Evolutionary conservation across 73 alveolate genomes (phyloP).

Genomic region (Diophrys sp.): DNA sequence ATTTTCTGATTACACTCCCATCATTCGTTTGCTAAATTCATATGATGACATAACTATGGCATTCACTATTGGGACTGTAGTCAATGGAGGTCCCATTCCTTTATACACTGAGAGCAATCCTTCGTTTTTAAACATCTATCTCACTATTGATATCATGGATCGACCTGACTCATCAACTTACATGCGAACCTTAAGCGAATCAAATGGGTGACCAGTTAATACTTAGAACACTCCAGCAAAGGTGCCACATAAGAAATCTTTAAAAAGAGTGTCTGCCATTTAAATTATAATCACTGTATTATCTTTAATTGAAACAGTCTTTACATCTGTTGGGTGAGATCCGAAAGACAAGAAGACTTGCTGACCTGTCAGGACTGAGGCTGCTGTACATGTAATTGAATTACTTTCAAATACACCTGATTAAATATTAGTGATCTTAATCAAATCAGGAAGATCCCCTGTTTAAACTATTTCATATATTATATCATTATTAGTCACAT

Average conservation of each 20-base stretch:
- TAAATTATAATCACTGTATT: too few relatives aligned
- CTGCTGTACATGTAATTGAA: too few relatives aligned
- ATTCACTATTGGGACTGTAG: slow-evolving; percentile 52
- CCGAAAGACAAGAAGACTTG: too few relatives aligned
- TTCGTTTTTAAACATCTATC: slow-evolving; percentile 18
- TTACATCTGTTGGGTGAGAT: too few relatives aligned
- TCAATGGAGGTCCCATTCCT: slow-evolving; percentile 53
- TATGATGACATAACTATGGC: slow-evolving; percentile 57
- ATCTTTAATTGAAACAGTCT: too few relatives aligned
- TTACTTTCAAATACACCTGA: too few relatives aligned
- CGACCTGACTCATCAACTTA: slow-evolving; percentile 1
- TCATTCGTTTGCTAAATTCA: slow-evolving; percentile 43
- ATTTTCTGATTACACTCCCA: slow-evolving; percentile 27
- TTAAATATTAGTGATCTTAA: too few relatives aligned
- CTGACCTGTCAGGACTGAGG: too few relatives aligned
- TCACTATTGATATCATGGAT: slow-evolving; percentile 2
- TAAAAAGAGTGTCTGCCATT: too few relatives aligned
- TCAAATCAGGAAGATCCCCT: too few relatives aligned
- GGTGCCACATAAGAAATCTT: slow-evolving; percentile 56
- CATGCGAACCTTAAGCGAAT: slow-evolving; percentile 57
- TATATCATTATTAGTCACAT: too few relatives aligned
- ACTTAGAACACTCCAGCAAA: slow-evolving; percentile 41
- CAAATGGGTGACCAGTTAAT: slow-evolving; percentile 54
- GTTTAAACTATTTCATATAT: too few relatives aligned
- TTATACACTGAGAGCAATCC: slow-evolving; percentile 23